Evolutionary conservation across 345 rosid species (phyloP).

Genomic region (Acer negundo): DNA sequence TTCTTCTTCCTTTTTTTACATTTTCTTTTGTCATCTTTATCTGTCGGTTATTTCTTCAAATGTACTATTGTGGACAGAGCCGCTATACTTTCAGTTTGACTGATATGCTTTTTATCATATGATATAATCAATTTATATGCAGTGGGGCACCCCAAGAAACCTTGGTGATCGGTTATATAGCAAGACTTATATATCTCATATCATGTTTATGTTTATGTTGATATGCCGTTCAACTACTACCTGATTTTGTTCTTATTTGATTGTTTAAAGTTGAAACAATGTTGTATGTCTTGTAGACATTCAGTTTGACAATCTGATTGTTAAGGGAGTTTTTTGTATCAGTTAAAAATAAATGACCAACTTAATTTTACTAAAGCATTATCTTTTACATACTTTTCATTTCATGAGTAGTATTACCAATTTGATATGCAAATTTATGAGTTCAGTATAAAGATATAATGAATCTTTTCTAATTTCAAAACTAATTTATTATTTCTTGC

Average conservation of each 20-base stretch:
- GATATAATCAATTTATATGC: too few relatives aligned
- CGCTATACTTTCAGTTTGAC: too few relatives aligned
- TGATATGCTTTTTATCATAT: too few relatives aligned
- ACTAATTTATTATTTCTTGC: neutral
- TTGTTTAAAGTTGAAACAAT: neutral
- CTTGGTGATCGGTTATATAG: neutral
- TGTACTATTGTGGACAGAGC: too few relatives aligned
- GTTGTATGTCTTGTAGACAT: neutral
- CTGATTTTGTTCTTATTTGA: neutral
- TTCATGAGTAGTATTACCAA: neutral
- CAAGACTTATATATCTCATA: neutral
- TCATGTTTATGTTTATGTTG: neutral
- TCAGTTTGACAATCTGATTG: neutral
- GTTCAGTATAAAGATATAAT: neutral
- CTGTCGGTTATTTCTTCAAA: too few relatives aligned
- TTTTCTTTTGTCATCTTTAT: too few relatives aligned
- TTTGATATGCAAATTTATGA: slow-evolving; percentile 1
- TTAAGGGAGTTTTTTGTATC: neutral
- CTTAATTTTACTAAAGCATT: neutral
- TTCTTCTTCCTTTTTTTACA: too few relatives aligned
- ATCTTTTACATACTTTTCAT: neutral
- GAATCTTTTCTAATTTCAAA: neutral
- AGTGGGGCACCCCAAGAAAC: too few relatives aligned
- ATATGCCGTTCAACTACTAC: neutral
- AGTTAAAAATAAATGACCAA: neutral